A percentile compares a stretch with the other conserved stretches of the same genome.
These are phyloP conservation scores for Zygosaccharomyces siamensis DNA, from an alignment of 805 yeast genomes.

Conservation along the genomic window DNA sequence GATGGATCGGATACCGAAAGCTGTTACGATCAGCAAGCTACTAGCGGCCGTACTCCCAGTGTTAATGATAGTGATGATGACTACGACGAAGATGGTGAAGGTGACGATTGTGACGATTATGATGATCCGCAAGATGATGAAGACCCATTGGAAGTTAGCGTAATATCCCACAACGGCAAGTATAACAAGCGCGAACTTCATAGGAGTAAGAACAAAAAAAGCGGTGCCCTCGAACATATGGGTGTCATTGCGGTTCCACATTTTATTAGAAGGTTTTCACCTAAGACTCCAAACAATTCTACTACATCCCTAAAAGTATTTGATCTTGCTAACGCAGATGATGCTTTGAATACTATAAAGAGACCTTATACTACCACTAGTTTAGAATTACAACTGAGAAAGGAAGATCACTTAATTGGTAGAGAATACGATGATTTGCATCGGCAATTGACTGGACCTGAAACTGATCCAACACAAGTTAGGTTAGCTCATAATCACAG, in stretches of 20 bases:
- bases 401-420: slow-evolving; percentile 18
- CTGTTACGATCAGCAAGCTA: neutral
- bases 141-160: neutral
- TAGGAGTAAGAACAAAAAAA: neutral
- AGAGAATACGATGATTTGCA: slow-evolving; percentile 14
- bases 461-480: neutral
- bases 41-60: neutral
- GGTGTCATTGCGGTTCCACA: slow-evolving; percentile 17
- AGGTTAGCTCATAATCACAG: slow-evolving; percentile 8
- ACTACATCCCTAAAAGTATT: neutral
- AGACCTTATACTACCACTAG: slow-evolving; percentile 18
- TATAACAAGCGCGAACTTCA: neutral
- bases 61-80: neutral
- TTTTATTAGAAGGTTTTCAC: slow-evolving; percentile 10
- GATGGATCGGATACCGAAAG: neutral
- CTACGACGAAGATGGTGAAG: neutral
- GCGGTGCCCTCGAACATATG: slow-evolving; percentile 6
- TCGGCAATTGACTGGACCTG: slow-evolving; percentile 1
- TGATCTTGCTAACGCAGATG: neutral
- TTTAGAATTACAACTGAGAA: slow-evolving; percentile 18
- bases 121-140: neutral
- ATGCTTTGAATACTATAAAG: neutral
- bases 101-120: neutral
- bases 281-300: slow-evolving; percentile 4
- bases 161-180: neutral